Conservation (phyloP, 2,329 filamentous ascomycete species). For the Trichoderma koningii region DNA sequence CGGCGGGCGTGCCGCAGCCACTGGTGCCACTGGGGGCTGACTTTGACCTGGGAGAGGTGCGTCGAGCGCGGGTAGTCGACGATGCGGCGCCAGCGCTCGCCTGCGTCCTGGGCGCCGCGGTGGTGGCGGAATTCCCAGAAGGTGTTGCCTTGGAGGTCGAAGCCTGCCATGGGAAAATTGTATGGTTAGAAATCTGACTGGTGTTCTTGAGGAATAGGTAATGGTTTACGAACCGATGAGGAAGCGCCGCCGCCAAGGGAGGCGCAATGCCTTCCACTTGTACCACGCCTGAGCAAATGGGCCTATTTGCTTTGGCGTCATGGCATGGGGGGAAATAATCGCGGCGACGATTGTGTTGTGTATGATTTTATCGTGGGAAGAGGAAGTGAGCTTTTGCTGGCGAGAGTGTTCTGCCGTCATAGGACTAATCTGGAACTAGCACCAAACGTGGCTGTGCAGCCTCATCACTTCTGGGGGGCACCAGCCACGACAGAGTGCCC, state of each 20-base stretch:
- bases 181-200: too few relatives aligned
- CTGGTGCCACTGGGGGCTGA: constrained; percentile 67
- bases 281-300: constrained; percentile 52
- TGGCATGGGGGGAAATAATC: constrained; percentile 35
- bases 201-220: not conserved
- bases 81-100: constrained; percentile 60
- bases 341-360: constrained; percentile 3
- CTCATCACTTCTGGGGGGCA: not conserved
- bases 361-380: not conserved
- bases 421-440: not conserved
- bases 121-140: constrained; percentile 67
- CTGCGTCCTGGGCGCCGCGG: constrained; percentile 38
- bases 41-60: constrained; percentile 57
- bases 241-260: constrained; percentile 66
- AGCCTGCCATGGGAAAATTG: constrained; percentile 46
- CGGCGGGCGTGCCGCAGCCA: constrained; percentile 65
- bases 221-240: constrained; percentile 54
- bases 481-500: not conserved
- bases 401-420: constrained; percentile 14
- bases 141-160: constrained; percentile 66
- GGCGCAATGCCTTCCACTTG: constrained; percentile 62
- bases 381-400: not conserved
- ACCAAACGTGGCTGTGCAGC: constrained; percentile 5
- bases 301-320: constrained; percentile 44
- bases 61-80: constrained; percentile 59